Evolutionary conservation across 2,329 filamentous ascomycete species (phyloP).

Genomic region (Talaromyces verruculosus): DNA sequence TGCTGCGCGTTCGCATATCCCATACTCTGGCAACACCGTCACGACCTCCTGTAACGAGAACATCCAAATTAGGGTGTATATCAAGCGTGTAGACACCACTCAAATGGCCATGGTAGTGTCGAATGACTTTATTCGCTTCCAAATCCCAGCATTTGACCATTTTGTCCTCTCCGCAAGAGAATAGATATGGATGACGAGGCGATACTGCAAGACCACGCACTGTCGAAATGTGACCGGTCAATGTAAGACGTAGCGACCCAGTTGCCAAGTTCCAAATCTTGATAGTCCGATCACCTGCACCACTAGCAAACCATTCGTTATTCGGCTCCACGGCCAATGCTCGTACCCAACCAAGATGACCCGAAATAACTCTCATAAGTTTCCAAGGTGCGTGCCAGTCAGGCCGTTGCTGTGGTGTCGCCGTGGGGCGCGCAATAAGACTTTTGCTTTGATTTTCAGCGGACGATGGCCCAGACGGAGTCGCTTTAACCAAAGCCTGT

Average conservation of each 20-base stretch:
- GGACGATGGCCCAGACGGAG: slow-evolving; percentile 31
- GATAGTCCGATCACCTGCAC: slow-evolving; percentile 92
- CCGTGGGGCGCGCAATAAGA: slow-evolving; percentile 62
- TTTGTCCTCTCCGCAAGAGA: slow-evolving; percentile 97
- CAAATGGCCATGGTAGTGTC: slow-evolving; percentile 95
- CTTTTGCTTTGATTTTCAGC: slow-evolving; percentile 55
- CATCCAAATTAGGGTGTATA: slow-evolving; percentile 91
- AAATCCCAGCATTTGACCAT: slow-evolving; percentile 99
- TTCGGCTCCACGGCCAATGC: slow-evolving; percentile 87
- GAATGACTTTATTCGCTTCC: slow-evolving; percentile 98
- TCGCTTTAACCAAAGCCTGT: slow-evolving; percentile 55
- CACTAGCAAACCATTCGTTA: slow-evolving; percentile 97
- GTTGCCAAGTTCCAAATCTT: slow-evolving; percentile 98
- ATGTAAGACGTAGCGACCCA: slow-evolving; percentile 76
- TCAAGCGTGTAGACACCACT: slow-evolving; percentile 92
- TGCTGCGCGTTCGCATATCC: slow-evolving; percentile 97
- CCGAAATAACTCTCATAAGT: slow-evolving; percentile 94
- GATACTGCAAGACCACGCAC: slow-evolving; percentile 90
- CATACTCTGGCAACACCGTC: slow-evolving; percentile 94
- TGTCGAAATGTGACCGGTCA: slow-evolving; percentile 93
- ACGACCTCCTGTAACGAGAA: slow-evolving; percentile 89
- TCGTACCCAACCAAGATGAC: slow-evolving; percentile 93
- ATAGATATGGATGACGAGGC: slow-evolving; percentile 90
- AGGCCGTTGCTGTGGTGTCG: slow-evolving; percentile 69
- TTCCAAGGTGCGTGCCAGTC: slow-evolving; percentile 99